Conservation (phyloP, 1,284 basidiomycete species). For the Pascua sp. region DNA sequence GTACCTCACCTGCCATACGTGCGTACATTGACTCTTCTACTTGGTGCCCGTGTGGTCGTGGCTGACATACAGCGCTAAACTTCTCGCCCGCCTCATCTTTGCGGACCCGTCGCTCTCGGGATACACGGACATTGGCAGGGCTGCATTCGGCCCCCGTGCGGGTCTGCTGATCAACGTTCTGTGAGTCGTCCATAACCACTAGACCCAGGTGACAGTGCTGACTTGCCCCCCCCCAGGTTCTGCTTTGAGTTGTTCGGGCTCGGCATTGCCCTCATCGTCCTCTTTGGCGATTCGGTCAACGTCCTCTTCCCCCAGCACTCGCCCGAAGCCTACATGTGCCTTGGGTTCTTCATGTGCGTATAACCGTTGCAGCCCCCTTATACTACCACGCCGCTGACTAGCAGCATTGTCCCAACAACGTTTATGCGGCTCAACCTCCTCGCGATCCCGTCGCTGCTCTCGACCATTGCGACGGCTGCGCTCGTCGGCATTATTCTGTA, state of each 20-base stretch:
- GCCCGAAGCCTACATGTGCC: constrained; percentile 67
- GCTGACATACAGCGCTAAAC: constrained; percentile 63
- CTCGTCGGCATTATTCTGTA: constrained; percentile 75
- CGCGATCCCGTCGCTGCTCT: constrained; percentile 79
- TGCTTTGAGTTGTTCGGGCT: constrained; percentile 75
- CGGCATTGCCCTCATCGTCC: constrained; percentile 70
- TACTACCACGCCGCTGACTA: neutral
- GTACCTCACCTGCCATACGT: constrained; percentile 82
- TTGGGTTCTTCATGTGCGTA: constrained; percentile 67
- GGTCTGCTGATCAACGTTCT: constrained; percentile 48
- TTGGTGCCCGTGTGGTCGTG: too few species aligned
- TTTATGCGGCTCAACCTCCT: constrained; percentile 78
- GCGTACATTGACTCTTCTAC: constrained; percentile 38
- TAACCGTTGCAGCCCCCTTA: neutral
- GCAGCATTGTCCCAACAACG: constrained; percentile 72
- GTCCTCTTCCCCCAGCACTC: constrained; percentile 66
- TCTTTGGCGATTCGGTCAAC: constrained; percentile 80
- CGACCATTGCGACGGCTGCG: constrained; percentile 72
- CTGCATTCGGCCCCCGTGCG: constrained; percentile 74
- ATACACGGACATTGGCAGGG: constrained; percentile 83
- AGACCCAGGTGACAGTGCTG: neutral
- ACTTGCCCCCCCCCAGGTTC: constrained; percentile 52
- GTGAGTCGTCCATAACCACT: constrained; percentile 21
- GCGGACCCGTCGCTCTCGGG: constrained; percentile 68
- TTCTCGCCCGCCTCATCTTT: constrained; percentile 70